Conservation (phyloP, 2,329 filamentous ascomycete species). For the Cercospora berteroae region DNA sequence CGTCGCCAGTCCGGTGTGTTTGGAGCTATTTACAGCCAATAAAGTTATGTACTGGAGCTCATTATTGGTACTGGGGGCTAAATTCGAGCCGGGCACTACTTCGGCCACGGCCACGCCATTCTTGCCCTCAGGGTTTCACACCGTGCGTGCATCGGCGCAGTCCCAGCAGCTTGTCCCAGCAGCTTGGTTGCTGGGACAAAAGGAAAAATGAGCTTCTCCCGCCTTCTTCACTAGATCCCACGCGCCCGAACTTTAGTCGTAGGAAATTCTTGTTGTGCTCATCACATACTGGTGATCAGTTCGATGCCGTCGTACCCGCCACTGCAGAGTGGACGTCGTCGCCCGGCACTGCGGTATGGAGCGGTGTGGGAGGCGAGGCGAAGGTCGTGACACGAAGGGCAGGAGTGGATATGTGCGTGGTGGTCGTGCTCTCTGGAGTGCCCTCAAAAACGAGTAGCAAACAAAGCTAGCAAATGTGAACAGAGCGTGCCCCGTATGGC, state of each 20-base stretch:
- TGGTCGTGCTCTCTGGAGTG: not conserved
- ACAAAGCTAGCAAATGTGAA: slow-evolving; percentile 6
- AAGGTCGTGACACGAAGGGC: slow-evolving; percentile 4
- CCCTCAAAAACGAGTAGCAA: slow-evolving; percentile 7
- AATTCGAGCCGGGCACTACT: not conserved
- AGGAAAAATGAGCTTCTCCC: slow-evolving; percentile 10
- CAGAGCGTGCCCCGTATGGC: not conserved
- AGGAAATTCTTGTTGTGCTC: not conserved
- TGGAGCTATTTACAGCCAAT: not conserved
- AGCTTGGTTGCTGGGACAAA: slow-evolving; percentile 8
- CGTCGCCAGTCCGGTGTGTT: not conserved
- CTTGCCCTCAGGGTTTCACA: not conserved
- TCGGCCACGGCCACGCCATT: not conserved
- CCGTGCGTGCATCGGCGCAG: slow-evolving; percentile 1
- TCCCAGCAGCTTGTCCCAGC: slow-evolving; percentile 14
- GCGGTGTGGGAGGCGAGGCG: slow-evolving; percentile 11
- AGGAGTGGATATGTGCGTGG: not conserved
- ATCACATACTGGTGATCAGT: not conserved
- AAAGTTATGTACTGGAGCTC: not conserved
- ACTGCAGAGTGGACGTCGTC: not conserved
- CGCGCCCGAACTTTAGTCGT: not conserved
- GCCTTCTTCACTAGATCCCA: not conserved
- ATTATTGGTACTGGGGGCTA: not conserved
- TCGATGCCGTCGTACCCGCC: not conserved
- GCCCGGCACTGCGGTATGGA: not conserved